These are phyloP conservation scores for Chamaecyparis obtusa DNA, from an alignment of 75 land plant species.

Conservation along the genomic window DNA sequence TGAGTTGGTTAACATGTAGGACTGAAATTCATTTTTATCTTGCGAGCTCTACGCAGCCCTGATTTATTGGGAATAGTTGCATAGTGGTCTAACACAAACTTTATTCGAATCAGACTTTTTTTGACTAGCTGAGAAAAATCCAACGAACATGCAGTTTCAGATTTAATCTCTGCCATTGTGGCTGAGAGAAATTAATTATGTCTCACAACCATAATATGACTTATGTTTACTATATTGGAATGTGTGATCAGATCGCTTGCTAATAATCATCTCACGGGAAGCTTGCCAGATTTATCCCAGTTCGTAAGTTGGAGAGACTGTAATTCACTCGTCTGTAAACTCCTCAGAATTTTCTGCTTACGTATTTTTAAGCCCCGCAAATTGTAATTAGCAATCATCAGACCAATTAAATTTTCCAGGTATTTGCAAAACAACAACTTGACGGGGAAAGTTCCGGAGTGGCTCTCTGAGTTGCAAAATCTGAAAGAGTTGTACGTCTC, in stretches of 20 bases:
- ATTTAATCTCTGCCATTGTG: too few relatives aligned
- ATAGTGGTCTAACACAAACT: too few relatives aligned
- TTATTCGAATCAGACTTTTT: too few relatives aligned
- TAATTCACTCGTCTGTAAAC: neutral
- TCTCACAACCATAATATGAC: too few relatives aligned
- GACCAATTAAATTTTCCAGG: neutral
- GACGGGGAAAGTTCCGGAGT: neutral
- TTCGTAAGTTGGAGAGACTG: neutral
- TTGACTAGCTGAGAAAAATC: too few relatives aligned
- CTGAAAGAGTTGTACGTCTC: neutral
- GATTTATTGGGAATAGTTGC: too few relatives aligned
- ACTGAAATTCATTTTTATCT: neutral
- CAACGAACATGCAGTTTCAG: too few relatives aligned
- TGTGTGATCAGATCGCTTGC: conserved; percentile 1
- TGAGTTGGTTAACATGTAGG: neutral
- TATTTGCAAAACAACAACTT: conserved; percentile 5
- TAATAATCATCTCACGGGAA: neutral
- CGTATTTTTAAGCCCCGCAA: too few relatives aligned
- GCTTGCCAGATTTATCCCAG: neutral
- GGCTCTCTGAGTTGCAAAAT: neutral
- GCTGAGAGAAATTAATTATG: too few relatives aligned
- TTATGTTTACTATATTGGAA: too few relatives aligned
- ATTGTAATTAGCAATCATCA: too few relatives aligned
- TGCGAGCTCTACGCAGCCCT: neutral
- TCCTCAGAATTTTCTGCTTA: too few relatives aligned